Base-by-base conservation (phyloP, 73 alveolate species). In the Uronychia binucleata region DNA sequence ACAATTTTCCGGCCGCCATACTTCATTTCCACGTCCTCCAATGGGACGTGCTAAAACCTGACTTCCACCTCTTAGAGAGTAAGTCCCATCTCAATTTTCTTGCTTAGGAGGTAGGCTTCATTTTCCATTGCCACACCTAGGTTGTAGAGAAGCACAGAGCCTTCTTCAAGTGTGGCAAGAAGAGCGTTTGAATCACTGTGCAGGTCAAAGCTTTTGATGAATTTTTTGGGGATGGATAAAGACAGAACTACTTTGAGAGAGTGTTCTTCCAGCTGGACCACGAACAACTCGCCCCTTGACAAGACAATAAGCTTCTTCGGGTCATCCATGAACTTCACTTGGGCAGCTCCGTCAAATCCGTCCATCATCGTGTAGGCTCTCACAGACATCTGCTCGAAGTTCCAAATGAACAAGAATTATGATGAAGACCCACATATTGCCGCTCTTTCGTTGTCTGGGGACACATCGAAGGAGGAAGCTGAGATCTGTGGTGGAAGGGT, bases 261-360 rank as follows among this genome's bases (percentile, higher is more conserved):
- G 0, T 1, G 58, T 33, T 33, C 25, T 1, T 28, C 75, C 0
- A 29, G 82, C 19, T 31, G 30, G 77, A 77, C 82, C 30, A 85
- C 27, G 75, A 74, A 85, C 58, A 85, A 77, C 28, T 85, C 76
- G 14, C 91, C 91, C 58, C 77, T 84, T 34, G 86, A 32, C 1
- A 77, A 28, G 26, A 85, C 27, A 14, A 86, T 67, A 0, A 85
- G 5, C 31, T 35, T 26, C n/a, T 85, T 35, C 31, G 76, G 30
- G 32, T 85, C 91, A 35, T 81, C 57, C 28, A 77, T 46, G 25
- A 85, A 46, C 59, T 34, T 26, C 30, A 85, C 28, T 31, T 85
- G 57, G 0, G 75, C 81, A 1, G 77, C 33, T 14, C 91, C 91
- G 29, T 84, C 77, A 58, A 83, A 85, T 28, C 91, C 91, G 1